phyloP scores from a whole-genome alignment of 1,284 basidiomycete genomes.

The Tilletia indica region DNA sequence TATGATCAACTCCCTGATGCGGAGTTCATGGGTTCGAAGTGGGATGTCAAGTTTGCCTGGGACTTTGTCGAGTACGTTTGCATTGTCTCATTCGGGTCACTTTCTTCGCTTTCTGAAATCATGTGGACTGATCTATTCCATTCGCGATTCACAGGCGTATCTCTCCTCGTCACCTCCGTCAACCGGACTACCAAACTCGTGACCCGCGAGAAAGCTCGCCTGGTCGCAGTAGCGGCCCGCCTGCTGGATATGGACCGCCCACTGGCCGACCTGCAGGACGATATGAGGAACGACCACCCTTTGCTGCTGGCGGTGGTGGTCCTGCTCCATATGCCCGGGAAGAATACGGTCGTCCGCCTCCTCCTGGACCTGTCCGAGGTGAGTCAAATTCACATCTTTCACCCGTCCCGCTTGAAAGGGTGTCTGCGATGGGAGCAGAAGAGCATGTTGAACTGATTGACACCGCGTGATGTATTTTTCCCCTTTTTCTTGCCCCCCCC shows the following conservation, averaged over 20 bases:
- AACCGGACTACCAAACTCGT: background rate
- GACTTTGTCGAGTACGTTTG: conserved; percentile 58
- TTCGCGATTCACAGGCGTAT: background rate
- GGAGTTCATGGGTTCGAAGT: conserved; percentile 76
- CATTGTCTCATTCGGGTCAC: background rate
- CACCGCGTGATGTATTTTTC: no score
- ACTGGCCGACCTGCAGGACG: background rate
- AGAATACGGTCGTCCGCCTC: background rate
- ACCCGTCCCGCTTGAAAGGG: background rate
- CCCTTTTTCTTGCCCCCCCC: no score
- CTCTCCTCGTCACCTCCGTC: background rate
- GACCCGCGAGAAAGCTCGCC: conserved; percentile 1
- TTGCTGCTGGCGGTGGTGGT: background rate
- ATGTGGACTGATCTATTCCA: background rate
- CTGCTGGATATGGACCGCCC: background rate
- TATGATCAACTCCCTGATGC: conserved; percentile 75
- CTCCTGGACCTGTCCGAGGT: background rate
- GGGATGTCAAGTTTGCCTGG: conserved; percentile 87
- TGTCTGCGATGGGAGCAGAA: no score
- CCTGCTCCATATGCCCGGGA: background rate
- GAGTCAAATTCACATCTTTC: background rate
- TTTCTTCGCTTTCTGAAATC: background rate
- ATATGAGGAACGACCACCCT: conserved; percentile 11
- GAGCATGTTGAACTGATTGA: no score
- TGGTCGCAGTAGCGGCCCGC: background rate